Evolutionary conservation across 352 stramenopile species (phyloP).

Genomic region (Phytophthora brassicae): DNA sequence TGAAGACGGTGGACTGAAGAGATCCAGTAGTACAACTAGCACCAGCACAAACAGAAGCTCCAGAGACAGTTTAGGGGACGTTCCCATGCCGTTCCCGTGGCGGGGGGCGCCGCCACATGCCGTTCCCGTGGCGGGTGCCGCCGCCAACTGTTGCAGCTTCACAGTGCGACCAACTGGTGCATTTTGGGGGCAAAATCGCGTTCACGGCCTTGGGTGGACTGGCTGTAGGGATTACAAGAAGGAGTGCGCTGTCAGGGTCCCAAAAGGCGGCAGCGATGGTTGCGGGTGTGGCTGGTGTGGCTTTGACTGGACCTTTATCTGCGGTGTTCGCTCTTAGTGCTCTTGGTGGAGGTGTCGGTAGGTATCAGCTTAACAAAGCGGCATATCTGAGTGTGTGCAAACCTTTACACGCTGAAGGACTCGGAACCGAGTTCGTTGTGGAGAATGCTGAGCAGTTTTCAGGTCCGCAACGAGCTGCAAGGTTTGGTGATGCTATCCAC

Average conservation of each 20-base stretch:
- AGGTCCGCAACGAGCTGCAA: slow-evolving; percentile 38
- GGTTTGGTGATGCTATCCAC: slow-evolving; percentile 58
- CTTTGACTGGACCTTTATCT: slow-evolving; percentile 53
- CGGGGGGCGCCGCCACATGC: slow-evolving; percentile 13
- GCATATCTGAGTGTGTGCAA: slow-evolving; percentile 54
- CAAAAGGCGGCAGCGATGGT: slow-evolving; percentile 59
- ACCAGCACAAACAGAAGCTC: slow-evolving; percentile 21
- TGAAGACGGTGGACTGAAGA: slow-evolving; percentile 4
- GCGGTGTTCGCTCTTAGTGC: slow-evolving; percentile 55
- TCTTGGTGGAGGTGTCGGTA: slow-evolving; percentile 53
- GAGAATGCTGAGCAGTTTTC: slow-evolving; percentile 63
- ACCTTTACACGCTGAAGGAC: slow-evolving; percentile 14
- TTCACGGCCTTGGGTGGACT: slow-evolving; percentile 57
- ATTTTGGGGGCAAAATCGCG: slow-evolving; percentile 49
- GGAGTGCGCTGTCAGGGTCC: slow-evolving; percentile 51
- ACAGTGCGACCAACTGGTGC: slow-evolving; percentile 31
- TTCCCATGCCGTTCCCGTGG: slow-evolving; percentile 21
- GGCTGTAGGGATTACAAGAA: slow-evolving; percentile 48
- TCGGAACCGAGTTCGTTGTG: slow-evolving; percentile 47
- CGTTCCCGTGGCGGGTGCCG: slow-evolving; percentile 26
- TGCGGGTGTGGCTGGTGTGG: slow-evolving; percentile 52
- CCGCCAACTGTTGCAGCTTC: slow-evolving; percentile 26
- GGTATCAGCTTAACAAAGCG: slow-evolving; percentile 72
- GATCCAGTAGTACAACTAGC: slow-evolving; percentile 23
- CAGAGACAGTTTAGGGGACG: slow-evolving; percentile 22